These are phyloP conservation scores for Fusarium austroafricanum DNA, from an alignment of 2,329 filamentous ascomycete species.

Conservation along the genomic window DNA sequence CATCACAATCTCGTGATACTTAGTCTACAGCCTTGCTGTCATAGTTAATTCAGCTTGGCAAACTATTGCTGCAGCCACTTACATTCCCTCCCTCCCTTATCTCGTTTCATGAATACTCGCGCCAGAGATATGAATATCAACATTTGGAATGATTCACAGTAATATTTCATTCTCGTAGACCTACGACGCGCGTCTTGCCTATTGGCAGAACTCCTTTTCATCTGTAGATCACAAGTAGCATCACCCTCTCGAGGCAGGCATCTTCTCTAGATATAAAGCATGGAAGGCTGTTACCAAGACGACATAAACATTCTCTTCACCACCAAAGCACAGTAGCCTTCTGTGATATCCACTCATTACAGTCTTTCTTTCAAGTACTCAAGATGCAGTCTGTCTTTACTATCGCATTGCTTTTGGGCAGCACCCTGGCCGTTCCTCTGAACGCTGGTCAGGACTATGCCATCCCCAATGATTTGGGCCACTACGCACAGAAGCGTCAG, in stretches of 20 bases:
- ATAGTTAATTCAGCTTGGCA: not conserved
- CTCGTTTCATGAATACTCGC: not conserved
- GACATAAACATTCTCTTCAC: not conserved
- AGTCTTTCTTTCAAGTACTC: not conserved
- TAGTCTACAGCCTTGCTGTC: no score
- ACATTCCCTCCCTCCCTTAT: not conserved
- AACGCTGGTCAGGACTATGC: not conserved
- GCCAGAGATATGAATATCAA: not conserved
- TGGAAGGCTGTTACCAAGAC: not conserved
- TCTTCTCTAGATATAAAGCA: not conserved
- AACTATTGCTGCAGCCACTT: not conserved
- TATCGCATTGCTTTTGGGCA: not conserved
- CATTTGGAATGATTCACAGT: not conserved
- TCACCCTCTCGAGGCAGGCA: not conserved
- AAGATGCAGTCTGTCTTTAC: constrained; percentile 3
- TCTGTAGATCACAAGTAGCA: not conserved
- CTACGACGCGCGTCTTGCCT: not conserved
- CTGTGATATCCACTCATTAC: not conserved
- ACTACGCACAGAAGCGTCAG: not conserved
- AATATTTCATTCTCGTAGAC: not conserved
- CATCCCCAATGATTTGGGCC: no score
- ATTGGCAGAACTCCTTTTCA: not conserved
- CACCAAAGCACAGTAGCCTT: not conserved
- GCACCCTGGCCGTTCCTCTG: not conserved
- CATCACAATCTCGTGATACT: no score